These are phyloP conservation scores for Eucalyptus sideroxylon DNA, from an alignment of 345 rosid genomes.

Conservation along the genomic window DNA sequence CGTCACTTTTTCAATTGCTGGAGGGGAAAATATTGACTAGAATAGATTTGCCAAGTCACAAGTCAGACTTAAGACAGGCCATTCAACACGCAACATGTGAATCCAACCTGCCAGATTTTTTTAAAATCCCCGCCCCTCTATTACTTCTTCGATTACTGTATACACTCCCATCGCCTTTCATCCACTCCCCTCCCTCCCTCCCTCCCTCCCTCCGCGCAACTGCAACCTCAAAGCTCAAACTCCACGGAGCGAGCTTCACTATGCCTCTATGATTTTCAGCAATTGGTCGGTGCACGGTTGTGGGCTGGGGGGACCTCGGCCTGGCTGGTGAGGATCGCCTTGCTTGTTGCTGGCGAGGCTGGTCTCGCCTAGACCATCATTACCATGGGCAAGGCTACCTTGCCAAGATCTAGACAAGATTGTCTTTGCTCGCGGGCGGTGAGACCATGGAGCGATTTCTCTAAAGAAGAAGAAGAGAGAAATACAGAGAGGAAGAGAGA, in stretches of 20 bases:
- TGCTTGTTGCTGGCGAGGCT: accelerated
- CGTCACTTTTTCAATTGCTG: accelerated
- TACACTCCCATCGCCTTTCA: too few species aligned
- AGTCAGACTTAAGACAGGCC: not conserved
- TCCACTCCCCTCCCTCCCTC: too few species aligned
- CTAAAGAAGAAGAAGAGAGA: not conserved
- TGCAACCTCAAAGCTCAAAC: not conserved
- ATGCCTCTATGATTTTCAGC: not conserved
- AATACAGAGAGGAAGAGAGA: not conserved
- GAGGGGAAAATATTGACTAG: not conserved
- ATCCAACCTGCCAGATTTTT: too few species aligned
- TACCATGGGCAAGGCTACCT: too few species aligned
- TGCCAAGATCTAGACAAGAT: too few species aligned
- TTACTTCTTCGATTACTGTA: too few species aligned
- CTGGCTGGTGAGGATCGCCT: too few species aligned
- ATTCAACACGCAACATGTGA: too few species aligned
- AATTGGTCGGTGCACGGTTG: not conserved
- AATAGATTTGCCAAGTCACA: not conserved
- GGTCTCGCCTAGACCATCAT: too few species aligned
- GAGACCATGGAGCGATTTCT: not conserved
- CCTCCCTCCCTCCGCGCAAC: not conserved
- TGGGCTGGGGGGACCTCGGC: not conserved
- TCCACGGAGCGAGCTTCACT: too few species aligned
- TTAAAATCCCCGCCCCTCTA: too few species aligned
- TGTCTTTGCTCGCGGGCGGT: too few species aligned